phyloP scores from a whole-genome alignment of 768 basidiomycete genomes.

The Gymnopilus junonius region DNA sequence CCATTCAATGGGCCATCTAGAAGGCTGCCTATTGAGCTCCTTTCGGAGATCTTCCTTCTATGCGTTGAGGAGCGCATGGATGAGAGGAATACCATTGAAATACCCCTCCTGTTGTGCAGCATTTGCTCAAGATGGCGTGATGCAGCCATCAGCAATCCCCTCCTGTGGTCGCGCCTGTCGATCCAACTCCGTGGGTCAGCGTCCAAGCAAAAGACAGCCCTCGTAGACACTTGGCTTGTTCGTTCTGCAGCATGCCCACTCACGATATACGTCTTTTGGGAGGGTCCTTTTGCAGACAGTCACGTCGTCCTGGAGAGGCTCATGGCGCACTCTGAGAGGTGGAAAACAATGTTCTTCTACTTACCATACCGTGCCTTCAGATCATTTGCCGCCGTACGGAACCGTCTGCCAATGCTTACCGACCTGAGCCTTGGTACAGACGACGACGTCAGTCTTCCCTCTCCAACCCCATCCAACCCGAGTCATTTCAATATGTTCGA shows the following conservation, averaged over 20 bases:
- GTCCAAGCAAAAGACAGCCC: conserved; percentile 22
- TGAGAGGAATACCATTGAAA: conserved; percentile 37
- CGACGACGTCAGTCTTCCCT: conserved; percentile 25
- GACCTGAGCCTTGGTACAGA: conserved; percentile 38
- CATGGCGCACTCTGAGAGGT: conserved; percentile 33
- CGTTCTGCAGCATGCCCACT: conserved; percentile 38
- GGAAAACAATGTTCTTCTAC: conserved; percentile 39
- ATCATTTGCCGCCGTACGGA: conserved; percentile 29
- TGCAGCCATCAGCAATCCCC: conserved; percentile 41
- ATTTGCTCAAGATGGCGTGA: conserved; percentile 45
- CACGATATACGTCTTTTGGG: conserved; percentile 39
- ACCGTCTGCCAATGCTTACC: conserved; percentile 33
- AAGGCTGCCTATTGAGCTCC: conserved; percentile 40
- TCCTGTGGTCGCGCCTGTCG: conserved; percentile 45
- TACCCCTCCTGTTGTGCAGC: conserved; percentile 42
- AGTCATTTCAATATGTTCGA: conserved; percentile 33
- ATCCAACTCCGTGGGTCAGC: conserved; percentile 30
- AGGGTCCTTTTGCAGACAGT: conserved; percentile 28
- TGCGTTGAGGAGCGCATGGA: conserved; percentile 40
- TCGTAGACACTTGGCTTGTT: conserved; percentile 36
- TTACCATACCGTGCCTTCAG: conserved; percentile 35
- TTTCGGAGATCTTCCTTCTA: conserved; percentile 47
- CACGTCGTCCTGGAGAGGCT: conserved; percentile 37
- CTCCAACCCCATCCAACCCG: conserved; percentile 1
- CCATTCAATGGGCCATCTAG: conserved; percentile 23